These are phyloP conservation scores for Spongiforma sp. DNA, from an alignment of 1,284 basidiomycete genomes.

Conservation along the genomic window DNA sequence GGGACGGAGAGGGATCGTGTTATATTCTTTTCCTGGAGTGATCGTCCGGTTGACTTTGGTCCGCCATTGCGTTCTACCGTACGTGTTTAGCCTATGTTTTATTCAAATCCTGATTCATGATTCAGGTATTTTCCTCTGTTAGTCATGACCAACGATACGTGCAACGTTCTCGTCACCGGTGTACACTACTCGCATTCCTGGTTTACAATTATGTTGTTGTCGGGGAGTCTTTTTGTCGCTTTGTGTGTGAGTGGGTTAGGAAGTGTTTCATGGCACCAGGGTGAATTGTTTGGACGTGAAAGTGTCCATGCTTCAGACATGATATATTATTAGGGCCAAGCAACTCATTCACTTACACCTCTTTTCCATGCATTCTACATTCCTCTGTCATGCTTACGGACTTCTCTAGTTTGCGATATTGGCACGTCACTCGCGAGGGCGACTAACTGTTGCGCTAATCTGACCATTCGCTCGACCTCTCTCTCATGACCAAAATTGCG, in stretches of 20 bases:
- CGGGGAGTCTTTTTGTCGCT: constrained; percentile 85
- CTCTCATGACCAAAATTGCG: constrained; percentile 80
- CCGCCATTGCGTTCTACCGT: constrained; percentile 81
- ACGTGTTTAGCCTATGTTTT: constrained; percentile 31
- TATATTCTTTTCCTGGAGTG: constrained; percentile 82
- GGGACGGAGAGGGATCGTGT: constrained; percentile 78
- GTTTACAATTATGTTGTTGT: constrained; percentile 73
- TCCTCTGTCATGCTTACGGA: neutral
- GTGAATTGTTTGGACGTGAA: constrained; percentile 81
- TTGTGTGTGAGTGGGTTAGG: constrained; percentile 80
- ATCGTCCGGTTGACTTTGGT: constrained; percentile 70
- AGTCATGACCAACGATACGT: constrained; percentile 75
- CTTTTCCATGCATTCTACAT: neutral
- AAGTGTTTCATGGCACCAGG: constrained; percentile 89
- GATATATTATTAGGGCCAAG: neutral
- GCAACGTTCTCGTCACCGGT: constrained; percentile 68
- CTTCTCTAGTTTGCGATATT: constrained; percentile 70
- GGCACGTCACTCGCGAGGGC: constrained; percentile 83
- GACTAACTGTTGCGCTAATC: constrained; percentile 82
- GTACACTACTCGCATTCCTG: constrained; percentile 66
- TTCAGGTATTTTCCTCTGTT: neutral
- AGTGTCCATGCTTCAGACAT: constrained; percentile 38
- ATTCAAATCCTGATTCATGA: neutral
- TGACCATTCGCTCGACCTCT: constrained; percentile 81
- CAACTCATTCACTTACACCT: neutral